Percentiles rank a stretch among this genome's conserved stretches.
Conservation (phyloP, 352 stramenopile species). For the Peronospora farinosa region DNA sequence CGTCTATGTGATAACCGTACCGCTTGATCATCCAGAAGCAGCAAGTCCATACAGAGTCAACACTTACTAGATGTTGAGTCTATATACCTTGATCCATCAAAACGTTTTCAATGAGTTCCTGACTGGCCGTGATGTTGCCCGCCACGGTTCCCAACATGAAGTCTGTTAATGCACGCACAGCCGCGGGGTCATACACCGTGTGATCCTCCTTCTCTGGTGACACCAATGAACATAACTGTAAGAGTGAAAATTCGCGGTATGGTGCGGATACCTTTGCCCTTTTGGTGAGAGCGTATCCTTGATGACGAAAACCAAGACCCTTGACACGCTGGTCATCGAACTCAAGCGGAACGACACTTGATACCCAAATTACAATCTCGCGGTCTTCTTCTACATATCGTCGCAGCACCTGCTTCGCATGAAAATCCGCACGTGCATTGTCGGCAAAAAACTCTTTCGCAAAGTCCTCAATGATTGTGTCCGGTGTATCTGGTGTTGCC, state of each 20-base stretch:
- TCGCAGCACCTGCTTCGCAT: conserved; percentile 32
- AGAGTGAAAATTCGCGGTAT: conserved; percentile 30
- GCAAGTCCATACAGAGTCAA: neutral
- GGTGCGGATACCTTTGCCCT: conserved; percentile 31
- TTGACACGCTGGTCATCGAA: conserved; percentile 35
- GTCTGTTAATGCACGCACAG: conserved; percentile 44
- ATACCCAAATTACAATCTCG: conserved; percentile 41
- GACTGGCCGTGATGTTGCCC: conserved; percentile 40
- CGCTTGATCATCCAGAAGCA: too few species aligned
- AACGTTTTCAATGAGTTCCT: conserved; percentile 56
- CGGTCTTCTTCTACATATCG: conserved; percentile 37
- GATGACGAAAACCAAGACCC: conserved; percentile 36
- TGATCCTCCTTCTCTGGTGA: conserved; percentile 39
- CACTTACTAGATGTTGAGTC: conserved; percentile 7
- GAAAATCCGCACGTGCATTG: conserved; percentile 36
- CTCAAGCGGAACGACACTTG: conserved; percentile 35
- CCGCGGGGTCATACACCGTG: conserved; percentile 30
- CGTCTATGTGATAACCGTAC: too few species aligned
- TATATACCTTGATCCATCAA: conserved; percentile 31
- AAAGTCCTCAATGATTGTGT: conserved; percentile 42
- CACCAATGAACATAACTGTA: conserved; percentile 39
- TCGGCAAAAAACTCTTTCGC: conserved; percentile 33
- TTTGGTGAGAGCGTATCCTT: conserved; percentile 41
- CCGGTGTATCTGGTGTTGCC: conserved; percentile 26
- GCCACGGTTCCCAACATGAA: conserved; percentile 48